phyloP scores from a whole-genome alignment of 192 early-diverging fungal species.

The Coemansia sp. region DNA sequence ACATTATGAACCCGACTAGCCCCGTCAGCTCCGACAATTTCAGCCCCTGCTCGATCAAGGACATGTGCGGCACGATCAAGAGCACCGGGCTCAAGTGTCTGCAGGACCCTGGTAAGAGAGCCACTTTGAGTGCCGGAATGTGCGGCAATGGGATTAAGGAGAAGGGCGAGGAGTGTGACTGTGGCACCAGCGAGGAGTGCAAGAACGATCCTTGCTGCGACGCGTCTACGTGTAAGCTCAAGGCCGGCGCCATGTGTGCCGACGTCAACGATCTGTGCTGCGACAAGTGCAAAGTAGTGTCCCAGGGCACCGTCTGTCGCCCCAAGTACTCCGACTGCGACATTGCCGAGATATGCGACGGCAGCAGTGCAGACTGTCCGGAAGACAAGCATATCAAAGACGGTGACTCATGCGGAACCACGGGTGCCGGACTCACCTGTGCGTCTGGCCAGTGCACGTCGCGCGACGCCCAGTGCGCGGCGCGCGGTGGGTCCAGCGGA shows the following conservation, averaged over 20 bases:
- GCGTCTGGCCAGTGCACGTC: conserved; percentile 74
- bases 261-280: conserved; percentile 87
- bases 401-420: conserved; percentile 61
- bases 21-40: conserved; percentile 62
- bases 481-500: conserved; percentile 54
- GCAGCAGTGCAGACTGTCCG: conserved; percentile 69
- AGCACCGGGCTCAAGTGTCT: conserved; percentile 31
- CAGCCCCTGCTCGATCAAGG: conserved; percentile 62
- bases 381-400: conserved; percentile 62
- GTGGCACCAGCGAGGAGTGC: conserved; percentile 68
- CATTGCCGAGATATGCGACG: conserved; percentile 73
- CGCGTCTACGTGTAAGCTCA: conserved; percentile 75
- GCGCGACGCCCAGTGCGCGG: conserved; percentile 64
- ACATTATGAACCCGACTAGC: conserved; percentile 77
- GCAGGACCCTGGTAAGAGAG: conserved; percentile 41
- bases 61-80: conserved; percentile 52
- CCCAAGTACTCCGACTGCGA: conserved; percentile 76
- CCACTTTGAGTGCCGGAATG: conserved; percentile 60
- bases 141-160: conserved; percentile 96
- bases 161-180: conserved; percentile 88
- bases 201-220: conserved; percentile 82
- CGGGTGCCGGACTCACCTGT: conserved; percentile 45
- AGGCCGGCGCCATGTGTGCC: conserved; percentile 70
- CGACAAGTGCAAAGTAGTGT: conserved; percentile 59
- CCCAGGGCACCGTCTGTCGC: conserved; percentile 67